Base-by-base conservation (phyloP, 1,139 yeast species). In the Candida albicans region DNA sequence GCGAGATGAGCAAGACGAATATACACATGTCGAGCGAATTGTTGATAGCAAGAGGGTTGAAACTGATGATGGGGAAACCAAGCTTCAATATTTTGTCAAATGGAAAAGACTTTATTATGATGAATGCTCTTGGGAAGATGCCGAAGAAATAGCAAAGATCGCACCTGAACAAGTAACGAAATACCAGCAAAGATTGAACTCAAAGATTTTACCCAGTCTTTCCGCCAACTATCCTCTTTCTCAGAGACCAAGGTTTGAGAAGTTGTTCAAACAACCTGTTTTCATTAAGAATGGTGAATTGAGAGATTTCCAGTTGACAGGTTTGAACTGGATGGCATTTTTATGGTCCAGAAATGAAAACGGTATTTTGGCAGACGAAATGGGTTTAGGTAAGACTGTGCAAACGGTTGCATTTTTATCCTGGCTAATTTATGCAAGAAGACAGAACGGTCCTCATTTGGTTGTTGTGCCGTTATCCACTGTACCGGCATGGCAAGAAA, bases 281-380 rank as follows among this genome's bases (percentile, higher is more conserved):
- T 95, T 85, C 58, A 86, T 95, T 53, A 90, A 90, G 60, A 86
- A 87, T 57, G 97, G 98, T 39, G 96, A 87, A 63, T 75, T 93
- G 52, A 81, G 99, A 62, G 99, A 95, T 69, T 93, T 95, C 77
- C 99, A 95, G 68, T 76, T 95, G 59, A 93, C 99, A 0, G 99
- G 99, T 49, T 77, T 95, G 51, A 95, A 95, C 65, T 95, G 99
- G 99, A 95, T 95, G 99, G 99, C 99, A 0, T 95, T 90, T 61
- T 73, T 95, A 51, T 95, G 99, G 99, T 88, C 96, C 2, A 79
- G 97, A 60, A 89, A 93, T 64, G 97, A 93, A 67, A 95, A 93
- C 64, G 99, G 99, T 44, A 95, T 95, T 43, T 71, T 95, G 39
- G 99, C 99, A 5, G 99, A 95, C 70, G 99, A 95, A 64, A 95